These are phyloP conservation scores for Hypoxylon sp. DNA, from an alignment of 2,329 filamentous ascomycete genomes.

Conservation along the genomic window DNA sequence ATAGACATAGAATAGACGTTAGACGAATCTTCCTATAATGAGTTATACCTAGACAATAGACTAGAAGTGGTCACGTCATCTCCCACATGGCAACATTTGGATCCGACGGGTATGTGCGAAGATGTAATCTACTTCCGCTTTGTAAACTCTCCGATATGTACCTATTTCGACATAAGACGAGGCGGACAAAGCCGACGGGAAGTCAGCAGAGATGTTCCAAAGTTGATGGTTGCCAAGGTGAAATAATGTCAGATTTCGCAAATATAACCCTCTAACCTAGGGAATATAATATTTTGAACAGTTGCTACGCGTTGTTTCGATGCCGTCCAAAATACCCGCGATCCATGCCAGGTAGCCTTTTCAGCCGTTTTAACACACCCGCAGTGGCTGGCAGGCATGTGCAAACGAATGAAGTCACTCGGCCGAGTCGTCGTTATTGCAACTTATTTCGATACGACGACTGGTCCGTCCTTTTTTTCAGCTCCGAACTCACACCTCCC, in stretches of 20 bases:
- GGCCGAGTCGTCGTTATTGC: conserved; percentile 37
- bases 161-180: conserved; percentile 15
- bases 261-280: not conserved
- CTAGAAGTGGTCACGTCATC: conserved; percentile 35
- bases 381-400: conserved; percentile 11
- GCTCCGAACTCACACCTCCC: conserved; percentile 43
- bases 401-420: conserved; percentile 23
- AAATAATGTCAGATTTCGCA: conserved; percentile 10
- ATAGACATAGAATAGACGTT: conserved; percentile 5
- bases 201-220: conserved; percentile 19
- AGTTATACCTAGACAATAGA: conserved; percentile 32
- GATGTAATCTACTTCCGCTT: not conserved
- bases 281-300: conserved; percentile 10
- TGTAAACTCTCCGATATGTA: conserved; percentile 4
- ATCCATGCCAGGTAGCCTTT: conserved; percentile 3
- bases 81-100: conserved; percentile 24
- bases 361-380: conserved; percentile 19
- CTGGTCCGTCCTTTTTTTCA: conserved; percentile 38
- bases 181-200: conserved; percentile 9
- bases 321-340: conserved; percentile 20
- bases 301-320: conserved; percentile 16
- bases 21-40: conserved; percentile 21
- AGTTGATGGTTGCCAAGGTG: conserved; percentile 1
- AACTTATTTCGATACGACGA: conserved; percentile 21
- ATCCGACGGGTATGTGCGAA: conserved; percentile 14